phyloP scores from a whole-genome alignment of 108 stramenopile species.

The Hondaea fermentalgiana region DNA sequence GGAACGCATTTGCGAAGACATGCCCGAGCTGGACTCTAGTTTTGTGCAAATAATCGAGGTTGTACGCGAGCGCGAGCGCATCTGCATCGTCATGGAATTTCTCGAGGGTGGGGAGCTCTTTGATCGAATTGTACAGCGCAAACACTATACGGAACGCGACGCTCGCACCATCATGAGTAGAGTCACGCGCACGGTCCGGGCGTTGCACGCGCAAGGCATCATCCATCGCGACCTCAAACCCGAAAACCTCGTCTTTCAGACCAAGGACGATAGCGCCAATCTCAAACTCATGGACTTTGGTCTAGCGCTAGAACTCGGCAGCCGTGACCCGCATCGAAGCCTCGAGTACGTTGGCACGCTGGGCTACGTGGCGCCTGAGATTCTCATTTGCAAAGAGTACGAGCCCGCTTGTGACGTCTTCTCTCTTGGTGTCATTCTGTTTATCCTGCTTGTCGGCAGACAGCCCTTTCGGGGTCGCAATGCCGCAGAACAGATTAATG shows the following conservation, averaged over 20 bases:
- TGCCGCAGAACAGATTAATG: not conserved
- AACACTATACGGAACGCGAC: conserved; percentile 79
- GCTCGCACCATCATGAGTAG: conserved; percentile 54
- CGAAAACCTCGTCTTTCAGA: conserved; percentile 19
- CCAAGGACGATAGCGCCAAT: conserved; percentile 28
- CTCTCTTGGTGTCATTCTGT: conserved; percentile 85
- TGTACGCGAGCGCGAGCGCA: not conserved
- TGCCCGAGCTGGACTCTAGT: not conserved
- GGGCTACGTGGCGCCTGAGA: conserved; percentile 31
- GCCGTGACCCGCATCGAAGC: not conserved
- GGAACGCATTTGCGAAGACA: not conserved
- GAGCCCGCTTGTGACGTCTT: conserved; percentile 72
- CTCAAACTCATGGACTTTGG: conserved; percentile 51
- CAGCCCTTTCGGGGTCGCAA: conserved; percentile 33
- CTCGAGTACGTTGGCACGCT: conserved; percentile 79
- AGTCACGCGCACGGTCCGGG: not conserved
- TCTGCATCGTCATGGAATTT: conserved; percentile 6
- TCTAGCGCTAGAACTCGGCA: conserved; percentile 31
- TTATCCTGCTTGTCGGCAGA: conserved; percentile 81
- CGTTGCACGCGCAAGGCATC: not conserved
- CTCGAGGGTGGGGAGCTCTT: conserved; percentile 85
- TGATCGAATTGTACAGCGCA: conserved; percentile 81
- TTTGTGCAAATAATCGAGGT: not conserved
- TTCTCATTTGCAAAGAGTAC: conserved; percentile 18
- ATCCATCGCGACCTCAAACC: conserved; percentile 50